Evolutionary conservation across 225 moss, liverwort and hornwort species (phyloP).

Genomic region (Marchantia polymorpha): DNA sequence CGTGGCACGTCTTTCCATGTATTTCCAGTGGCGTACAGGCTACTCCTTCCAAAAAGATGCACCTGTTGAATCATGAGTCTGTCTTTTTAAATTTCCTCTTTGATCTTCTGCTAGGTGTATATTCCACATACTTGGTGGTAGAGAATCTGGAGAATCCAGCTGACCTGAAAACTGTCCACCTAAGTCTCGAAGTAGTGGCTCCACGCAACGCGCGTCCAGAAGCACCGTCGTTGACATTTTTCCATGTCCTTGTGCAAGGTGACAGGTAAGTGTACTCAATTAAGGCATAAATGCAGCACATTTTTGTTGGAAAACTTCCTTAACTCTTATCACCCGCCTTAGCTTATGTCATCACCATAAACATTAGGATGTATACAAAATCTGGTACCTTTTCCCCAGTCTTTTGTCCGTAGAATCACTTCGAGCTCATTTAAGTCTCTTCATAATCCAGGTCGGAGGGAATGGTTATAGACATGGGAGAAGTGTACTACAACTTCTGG

Average conservation of each 20-base stretch:
- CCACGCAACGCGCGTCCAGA: constrained; percentile 79
- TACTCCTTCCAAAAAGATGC: too few relatives aligned
- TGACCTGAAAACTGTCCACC: constrained; percentile 86
- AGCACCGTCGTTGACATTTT: constrained; percentile 72
- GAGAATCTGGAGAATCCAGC: constrained; percentile 91
- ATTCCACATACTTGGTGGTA: constrained; percentile 83
- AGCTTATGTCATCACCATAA: too few relatives aligned
- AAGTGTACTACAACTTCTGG: constrained; percentile 94
- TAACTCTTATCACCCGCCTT: too few relatives aligned
- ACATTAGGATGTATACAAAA: too few relatives aligned
- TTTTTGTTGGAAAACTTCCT: too few relatives aligned
- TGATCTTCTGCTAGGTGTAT: constrained; percentile 57
- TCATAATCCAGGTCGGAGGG: constrained; percentile 60
- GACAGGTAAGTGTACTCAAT: constrained; percentile 50
- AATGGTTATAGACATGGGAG: constrained; percentile 87
- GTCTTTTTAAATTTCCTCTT: background rate
- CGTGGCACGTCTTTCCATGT: too few relatives aligned
- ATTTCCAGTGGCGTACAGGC: too few relatives aligned
- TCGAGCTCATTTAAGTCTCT: background rate
- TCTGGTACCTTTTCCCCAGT: too few relatives aligned
- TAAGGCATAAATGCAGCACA: too few relatives aligned
- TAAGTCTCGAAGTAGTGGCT: constrained; percentile 89
- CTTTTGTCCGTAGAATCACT: too few relatives aligned
- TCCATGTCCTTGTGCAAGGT: constrained; percentile 86
- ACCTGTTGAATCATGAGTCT: too few relatives aligned